Evolutionary conservation across 2,329 filamentous ascomycete species (phyloP).

Genomic region (Colletotrichum cuscutae): DNA sequence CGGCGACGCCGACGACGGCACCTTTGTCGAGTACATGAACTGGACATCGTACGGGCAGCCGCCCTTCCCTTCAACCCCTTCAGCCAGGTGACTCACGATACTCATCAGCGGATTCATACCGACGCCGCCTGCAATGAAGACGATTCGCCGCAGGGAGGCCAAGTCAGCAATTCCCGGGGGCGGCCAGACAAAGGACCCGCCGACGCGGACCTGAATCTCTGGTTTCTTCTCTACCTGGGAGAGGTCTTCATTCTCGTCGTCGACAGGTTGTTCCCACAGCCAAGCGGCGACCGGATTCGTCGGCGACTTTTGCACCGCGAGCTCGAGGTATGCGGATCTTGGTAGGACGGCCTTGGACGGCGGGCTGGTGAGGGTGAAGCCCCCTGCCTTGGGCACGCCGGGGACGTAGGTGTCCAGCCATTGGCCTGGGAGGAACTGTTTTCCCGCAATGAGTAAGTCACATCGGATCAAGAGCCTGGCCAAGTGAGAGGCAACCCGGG

Average conservation of each 20-base stretch:
- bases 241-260: conserved; percentile 39
- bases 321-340: conserved; percentile 69
- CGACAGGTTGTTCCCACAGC: conserved; percentile 68
- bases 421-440: conserved; percentile 82
- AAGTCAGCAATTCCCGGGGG: conserved; percentile 51
- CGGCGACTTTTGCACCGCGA: conserved; percentile 80
- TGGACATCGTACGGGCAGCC: conserved; percentile 53
- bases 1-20: conserved; percentile 34
- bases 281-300: conserved; percentile 79
- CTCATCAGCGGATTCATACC: conserved; percentile 85
- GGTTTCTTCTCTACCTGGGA: conserved; percentile 70
- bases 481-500: too few relatives aligned
- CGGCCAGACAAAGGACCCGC: conserved; percentile 85
- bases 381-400: conserved; percentile 74
- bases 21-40: conserved; percentile 71
- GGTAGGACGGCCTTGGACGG: conserved; percentile 62
- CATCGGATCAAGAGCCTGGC: background rate
- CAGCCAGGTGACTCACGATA: conserved; percentile 72
- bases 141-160: conserved; percentile 63
- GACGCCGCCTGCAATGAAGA: conserved; percentile 84
- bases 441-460: conserved; percentile 26
- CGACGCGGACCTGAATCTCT: conserved; percentile 75
- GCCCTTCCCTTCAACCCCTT: conserved; percentile 41
- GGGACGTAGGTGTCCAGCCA: conserved; percentile 89
- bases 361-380: conserved; percentile 87